Evolutionary conservation across 768 basidiomycete species (phyloP).

Genomic region (Tulasnella calospora): DNA sequence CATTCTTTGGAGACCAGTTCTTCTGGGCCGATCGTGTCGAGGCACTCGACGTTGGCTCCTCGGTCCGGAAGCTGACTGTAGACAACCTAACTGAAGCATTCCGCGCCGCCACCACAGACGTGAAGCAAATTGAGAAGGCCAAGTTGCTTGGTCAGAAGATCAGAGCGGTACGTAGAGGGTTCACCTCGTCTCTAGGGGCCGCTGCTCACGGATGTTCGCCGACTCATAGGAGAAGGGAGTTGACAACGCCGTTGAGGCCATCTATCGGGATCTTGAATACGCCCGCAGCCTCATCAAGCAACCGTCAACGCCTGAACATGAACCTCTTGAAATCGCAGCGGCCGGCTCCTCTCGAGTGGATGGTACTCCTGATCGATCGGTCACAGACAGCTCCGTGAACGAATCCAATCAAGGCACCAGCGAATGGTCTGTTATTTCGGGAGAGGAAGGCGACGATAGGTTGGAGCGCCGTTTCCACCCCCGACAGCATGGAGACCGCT

Average conservation of each 20-base stretch:
- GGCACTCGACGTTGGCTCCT: slow-evolving; percentile 84
- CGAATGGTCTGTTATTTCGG: slow-evolving; percentile 26
- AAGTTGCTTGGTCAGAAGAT: slow-evolving; percentile 82
- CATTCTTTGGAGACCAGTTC: slow-evolving; percentile 97
- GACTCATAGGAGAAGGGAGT: slow-evolving; percentile 83
- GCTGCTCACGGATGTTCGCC: slow-evolving; percentile 14
- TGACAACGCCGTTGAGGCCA: slow-evolving; percentile 83
- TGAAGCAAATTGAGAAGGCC: slow-evolving; percentile 83
- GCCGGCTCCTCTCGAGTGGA: slow-evolving; percentile 7
- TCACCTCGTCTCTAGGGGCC: background rate
- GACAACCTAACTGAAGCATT: slow-evolving; percentile 75
- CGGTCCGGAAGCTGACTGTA: slow-evolving; percentile 82
- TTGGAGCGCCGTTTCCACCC: background rate
- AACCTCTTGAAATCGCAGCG: background rate
- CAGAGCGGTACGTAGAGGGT: slow-evolving; percentile 52
- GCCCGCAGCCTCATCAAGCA: slow-evolving; percentile 81
- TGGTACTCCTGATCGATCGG: slow-evolving; percentile 6
- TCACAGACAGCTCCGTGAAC: slow-evolving; percentile 5
- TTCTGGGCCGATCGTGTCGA: slow-evolving; percentile 99
- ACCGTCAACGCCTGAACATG: slow-evolving; percentile 27
- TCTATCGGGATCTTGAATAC: slow-evolving; percentile 95
- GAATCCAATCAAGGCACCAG: slow-evolving; percentile 40
- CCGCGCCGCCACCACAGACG: slow-evolving; percentile 73
- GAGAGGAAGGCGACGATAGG: slow-evolving; percentile 13
- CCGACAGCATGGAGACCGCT: background rate